Conservation (phyloP, 768 basidiomycete genomes). For the Albatrellus ellisii region DNA sequence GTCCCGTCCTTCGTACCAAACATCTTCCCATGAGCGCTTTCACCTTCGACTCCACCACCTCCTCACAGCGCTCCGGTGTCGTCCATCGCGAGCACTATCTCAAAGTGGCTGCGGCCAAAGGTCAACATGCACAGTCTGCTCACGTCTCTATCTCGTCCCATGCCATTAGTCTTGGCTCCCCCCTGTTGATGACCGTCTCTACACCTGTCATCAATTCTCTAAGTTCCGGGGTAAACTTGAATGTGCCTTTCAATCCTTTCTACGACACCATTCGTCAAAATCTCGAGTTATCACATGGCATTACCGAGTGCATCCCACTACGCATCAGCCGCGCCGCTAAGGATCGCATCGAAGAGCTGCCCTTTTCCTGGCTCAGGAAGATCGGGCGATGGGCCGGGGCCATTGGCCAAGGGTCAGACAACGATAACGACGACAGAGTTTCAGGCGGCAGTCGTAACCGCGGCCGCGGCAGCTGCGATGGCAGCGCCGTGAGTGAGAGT, state of each 20-base stretch:
- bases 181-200: neutral
- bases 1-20: conserved; percentile 34
- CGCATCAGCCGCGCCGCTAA: conserved; percentile 30
- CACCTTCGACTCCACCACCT: conserved; percentile 32
- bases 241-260: conserved; percentile 68
- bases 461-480: conserved; percentile 10
- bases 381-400: conserved; percentile 43
- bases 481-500: conserved; percentile 8
- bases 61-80: conserved; percentile 14
- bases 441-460: conserved; percentile 2
- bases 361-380: conserved; percentile 65
- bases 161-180: neutral
- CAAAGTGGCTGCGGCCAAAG: too few species aligned
- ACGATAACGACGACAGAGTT: conserved; percentile 6
- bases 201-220: conserved; percentile 1
- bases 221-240: conserved; percentile 12
- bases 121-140: conserved; percentile 5
- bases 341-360: conserved; percentile 48
- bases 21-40: conserved; percentile 56
- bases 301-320: conserved; percentile 75
- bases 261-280: conserved; percentile 91
- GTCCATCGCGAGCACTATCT: conserved; percentile 6
- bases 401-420: conserved; percentile 7
- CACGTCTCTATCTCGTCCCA: neutral
- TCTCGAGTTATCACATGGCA: conserved; percentile 53